These are phyloP conservation scores for Diplodia mutila DNA, from an alignment of 2,329 filamentous ascomycete genomes.

Conservation along the genomic window DNA sequence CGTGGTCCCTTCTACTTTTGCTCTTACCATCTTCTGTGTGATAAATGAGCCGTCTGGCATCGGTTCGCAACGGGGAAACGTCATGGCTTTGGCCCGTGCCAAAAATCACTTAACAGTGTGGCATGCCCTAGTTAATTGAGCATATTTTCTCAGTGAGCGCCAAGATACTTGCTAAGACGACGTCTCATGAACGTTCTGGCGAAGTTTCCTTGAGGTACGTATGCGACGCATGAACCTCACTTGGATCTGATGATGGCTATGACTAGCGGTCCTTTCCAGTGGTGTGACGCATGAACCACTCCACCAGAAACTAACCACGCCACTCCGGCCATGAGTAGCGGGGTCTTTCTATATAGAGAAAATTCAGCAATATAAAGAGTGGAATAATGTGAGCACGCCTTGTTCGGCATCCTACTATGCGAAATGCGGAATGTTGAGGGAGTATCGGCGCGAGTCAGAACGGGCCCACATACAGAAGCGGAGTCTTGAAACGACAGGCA, in stretches of 20 bases:
- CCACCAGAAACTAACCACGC: not conserved
- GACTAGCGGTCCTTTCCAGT: not conserved
- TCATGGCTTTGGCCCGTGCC: not conserved
- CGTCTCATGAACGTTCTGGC: too few species aligned
- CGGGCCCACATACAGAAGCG: not conserved
- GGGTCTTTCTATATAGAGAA: not conserved
- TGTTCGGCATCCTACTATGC: not conserved
- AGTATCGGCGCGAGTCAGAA: not conserved
- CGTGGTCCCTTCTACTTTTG: not conserved
- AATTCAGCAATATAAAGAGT: not conserved
- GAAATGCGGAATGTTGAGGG: not conserved
- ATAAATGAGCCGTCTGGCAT: not conserved
- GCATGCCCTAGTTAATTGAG: too few species aligned
- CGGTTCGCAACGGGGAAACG: too few species aligned
- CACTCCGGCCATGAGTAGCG: not conserved
- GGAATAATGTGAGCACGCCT: not conserved
- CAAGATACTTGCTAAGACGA: too few species aligned
- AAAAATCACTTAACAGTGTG: not conserved
- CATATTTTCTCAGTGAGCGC: too few species aligned
- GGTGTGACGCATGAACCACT: not conserved
- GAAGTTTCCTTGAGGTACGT: too few species aligned
- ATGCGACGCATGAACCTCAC: too few species aligned
- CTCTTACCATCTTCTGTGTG: not conserved
- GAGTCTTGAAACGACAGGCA: not conserved
- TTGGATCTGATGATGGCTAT: not conserved